Base-by-base conservation (phyloP, 352 stramenopile species). In the Phytophthora constricta region DNA sequence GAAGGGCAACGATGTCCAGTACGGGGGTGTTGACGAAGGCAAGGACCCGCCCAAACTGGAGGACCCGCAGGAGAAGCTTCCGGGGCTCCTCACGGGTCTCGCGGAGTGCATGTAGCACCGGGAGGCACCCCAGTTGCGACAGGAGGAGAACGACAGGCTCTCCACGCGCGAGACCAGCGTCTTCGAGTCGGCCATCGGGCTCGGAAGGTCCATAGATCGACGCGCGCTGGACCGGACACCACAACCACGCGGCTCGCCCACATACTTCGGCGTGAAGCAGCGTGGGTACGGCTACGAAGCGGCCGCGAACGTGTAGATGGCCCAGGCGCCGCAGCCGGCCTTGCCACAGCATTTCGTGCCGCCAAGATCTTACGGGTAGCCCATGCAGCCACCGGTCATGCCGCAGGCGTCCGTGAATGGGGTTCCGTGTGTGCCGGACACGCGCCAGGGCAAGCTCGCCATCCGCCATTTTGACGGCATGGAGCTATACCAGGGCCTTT, bases 401-500 rank as follows among this genome's bases (percentile, higher is more conserved):
- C 20, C 19, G 47, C 47, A 54, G 47, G 19, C 25, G 47, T 22
- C 47, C 5, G 14, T 54, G 17, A n/a, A 34, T 7, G 31, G 25
- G 7, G 27, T 55, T n/a, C 10, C 19, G 8, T 34, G 51, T 16
- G 41, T 61, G 14, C 54, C 55, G 2, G 55, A 65, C 20, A 47
- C 65, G 16, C 45, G 51, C 1, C 42, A 75, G n/a, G 37, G 25
- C 2, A 67, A 75, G 43, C 31, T 75, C 0, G 23, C 0, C 0
- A 66, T 67, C 9, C 41, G 31, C 0, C 27, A 22, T 1, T 71
- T 70, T 26, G 53, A 74, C 26, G 52, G 60, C 1, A 65, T 60
- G 7, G 49, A 74, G 23, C 41, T 70, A 2, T 70, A 70, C 28
- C 26, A 67, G 16, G 60, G 60, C 0, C 45, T 74, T 1, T 25